Percentiles rank a stretch among this genome's conserved stretches.
Conservation (phyloP, 1,139 yeast species). For the Saccharomyces hybrid region DNA sequence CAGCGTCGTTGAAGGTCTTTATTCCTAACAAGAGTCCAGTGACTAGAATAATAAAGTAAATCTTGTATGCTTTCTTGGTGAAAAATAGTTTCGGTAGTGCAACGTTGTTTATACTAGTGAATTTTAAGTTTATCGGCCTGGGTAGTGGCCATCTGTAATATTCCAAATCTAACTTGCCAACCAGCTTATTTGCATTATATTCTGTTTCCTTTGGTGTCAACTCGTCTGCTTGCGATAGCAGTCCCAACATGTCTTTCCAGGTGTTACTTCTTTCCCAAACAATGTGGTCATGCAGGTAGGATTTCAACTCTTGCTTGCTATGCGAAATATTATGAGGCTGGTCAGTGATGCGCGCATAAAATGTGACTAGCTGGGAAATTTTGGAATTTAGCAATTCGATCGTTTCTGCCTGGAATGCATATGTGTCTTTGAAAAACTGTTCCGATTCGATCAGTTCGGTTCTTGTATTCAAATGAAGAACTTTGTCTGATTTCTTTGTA, state of each 20-base stretch:
- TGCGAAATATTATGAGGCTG: slow-evolving; percentile 15
- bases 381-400: slow-evolving; percentile 39
- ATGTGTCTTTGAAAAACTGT: slow-evolving; percentile 38
- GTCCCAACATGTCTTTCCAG: slow-evolving; percentile 64
- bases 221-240: slow-evolving; percentile 41
- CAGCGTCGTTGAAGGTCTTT: slow-evolving; percentile 50
- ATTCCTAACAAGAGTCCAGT: slow-evolving; percentile 45
- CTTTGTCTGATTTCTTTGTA: slow-evolving; percentile 62
- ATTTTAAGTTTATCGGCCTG: slow-evolving; percentile 35
- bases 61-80: slow-evolving; percentile 37
- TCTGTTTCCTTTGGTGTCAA: slow-evolving; percentile 22
- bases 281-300: slow-evolving; percentile 60
- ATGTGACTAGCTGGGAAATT: slow-evolving; percentile 41
- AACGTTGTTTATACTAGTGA: slow-evolving; percentile 29
- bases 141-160: slow-evolving; percentile 29
- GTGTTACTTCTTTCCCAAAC: slow-evolving; percentile 71
- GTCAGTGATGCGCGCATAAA: slow-evolving; percentile 38
- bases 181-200: slow-evolving; percentile 11
- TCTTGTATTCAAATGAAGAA: slow-evolving; percentile 43
- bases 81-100: slow-evolving; percentile 35
- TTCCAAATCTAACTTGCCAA: slow-evolving; percentile 24
- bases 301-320: slow-evolving; percentile 40
- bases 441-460: slow-evolving; percentile 38
- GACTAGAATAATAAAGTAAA: slow-evolving; percentile 38
- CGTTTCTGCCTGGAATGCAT: slow-evolving; percentile 42